Base-by-base conservation (phyloP, 1,284 basidiomycete species). In the Boletus mariae region DNA sequence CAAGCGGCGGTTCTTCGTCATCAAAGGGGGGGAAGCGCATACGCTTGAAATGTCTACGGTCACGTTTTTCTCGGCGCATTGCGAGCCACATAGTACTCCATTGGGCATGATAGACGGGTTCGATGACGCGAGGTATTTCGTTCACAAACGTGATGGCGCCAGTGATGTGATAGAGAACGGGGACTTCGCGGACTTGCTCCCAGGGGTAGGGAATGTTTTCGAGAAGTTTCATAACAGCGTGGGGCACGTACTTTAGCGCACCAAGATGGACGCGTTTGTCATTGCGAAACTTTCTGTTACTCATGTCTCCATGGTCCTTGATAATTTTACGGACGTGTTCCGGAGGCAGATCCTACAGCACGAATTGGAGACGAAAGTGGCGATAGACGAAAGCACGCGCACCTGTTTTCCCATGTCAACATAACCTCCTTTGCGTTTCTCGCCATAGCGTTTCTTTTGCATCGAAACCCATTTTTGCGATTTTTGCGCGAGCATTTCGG, bases 11-110 rank as follows among this genome's bases (percentile, higher is more conserved):
- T 69, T 99, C 97, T 74, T 99, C 97, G 67, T 99, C 97, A 65
- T 99, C 97, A 66, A 99, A 99, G 0, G 97, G 97, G 35, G 97
- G 97, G 77, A 99, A 99, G n/a, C 97, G 87, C 95, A 99, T 99
- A 49, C 97, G 92, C 78, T 99, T 99, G 78, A 99, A 99, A 71
- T 99, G 97, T 51, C 97, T 80, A 67, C 97, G 91, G 71, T 99
- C 97, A 55, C 97, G 86, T 80, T 99, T 99, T 76, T 99, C 97
- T 61, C 97, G 80, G 61, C 97, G 83, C 97, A 99, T 99, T 20
- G 97, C 96, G 37, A 99, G 80, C 97, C 97, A 99, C 97, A 99
- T 99, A 4, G 93, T 92, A 64, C 94, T 95, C 97, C 97, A 99
- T 67, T 99, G 97, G 0, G 97, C 95, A 70, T 99, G 97, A 73